These are phyloP conservation scores for Zygoascus bituminiphila DNA, from an alignment of 805 yeast species.

Conservation along the genomic window DNA sequence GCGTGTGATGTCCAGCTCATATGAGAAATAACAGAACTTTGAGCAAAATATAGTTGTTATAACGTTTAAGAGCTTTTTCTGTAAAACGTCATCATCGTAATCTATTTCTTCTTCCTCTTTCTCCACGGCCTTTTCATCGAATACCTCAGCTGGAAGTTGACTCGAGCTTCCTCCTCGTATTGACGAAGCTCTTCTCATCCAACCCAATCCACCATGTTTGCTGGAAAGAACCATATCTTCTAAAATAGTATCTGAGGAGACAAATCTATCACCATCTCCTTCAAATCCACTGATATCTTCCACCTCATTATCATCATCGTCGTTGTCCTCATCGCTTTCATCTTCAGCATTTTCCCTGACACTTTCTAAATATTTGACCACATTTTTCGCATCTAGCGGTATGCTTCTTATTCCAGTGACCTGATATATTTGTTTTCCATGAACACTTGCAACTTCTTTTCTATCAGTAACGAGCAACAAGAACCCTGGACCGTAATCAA, in stretches of 20 bases:
- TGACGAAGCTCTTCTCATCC: neutral
- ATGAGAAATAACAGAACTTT: slow-evolving; percentile 20
- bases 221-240: slow-evolving; percentile 2
- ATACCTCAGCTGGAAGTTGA: neutral
- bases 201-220: neutral
- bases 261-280: neutral
- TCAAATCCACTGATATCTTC: slow-evolving; percentile 1
- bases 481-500: slow-evolving; percentile 16
- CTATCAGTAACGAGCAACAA: slow-evolving; percentile 15
- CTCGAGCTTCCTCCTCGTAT: neutral
- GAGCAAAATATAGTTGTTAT: slow-evolving; percentile 7
- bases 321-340: neutral
- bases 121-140: neutral
- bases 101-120: neutral
- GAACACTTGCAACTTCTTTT: slow-evolving; percentile 10
- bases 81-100: neutral
- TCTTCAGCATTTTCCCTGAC: neutral
- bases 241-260: neutral
- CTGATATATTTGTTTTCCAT: slow-evolving; percentile 10
- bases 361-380: neutral
- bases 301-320: slow-evolving; percentile 1
- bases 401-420: slow-evolving; percentile 13
- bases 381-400: slow-evolving; percentile 13
- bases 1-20: slow-evolving; percentile 26
- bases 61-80: neutral